Evolutionary conservation across 1,284 basidiomycete species (phyloP).

Genomic region (Malassezia sympodialis): DNA sequence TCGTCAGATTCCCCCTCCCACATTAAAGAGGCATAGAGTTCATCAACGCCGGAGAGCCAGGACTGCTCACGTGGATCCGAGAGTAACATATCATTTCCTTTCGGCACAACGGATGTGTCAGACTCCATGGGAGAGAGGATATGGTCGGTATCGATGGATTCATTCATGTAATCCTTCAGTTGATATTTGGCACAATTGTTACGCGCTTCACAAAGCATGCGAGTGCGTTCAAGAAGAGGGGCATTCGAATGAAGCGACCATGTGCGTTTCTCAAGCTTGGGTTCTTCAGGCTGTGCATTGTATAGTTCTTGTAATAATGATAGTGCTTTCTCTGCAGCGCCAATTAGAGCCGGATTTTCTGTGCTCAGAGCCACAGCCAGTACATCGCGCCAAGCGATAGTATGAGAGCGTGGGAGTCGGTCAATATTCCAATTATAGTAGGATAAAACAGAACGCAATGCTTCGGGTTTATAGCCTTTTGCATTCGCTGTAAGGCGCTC

Average conservation of each 20-base stretch:
- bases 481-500: neutral
- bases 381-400: constrained; percentile 10
- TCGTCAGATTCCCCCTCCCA: neutral
- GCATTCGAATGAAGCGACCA: constrained; percentile 2
- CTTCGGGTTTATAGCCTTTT: neutral
- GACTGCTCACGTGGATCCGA: neutral
- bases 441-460: neutral
- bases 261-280: constrained; percentile 5
- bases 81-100: neutral
- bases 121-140: neutral
- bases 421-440: constrained; percentile 1
- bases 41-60: neutral
- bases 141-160: neutral
- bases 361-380: neutral
- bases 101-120: neutral
- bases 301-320: neutral
- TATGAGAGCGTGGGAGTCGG: neutral
- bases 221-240: neutral
- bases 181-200: neutral
- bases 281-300: neutral
- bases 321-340: neutral
- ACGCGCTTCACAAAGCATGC: neutral
- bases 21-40: neutral
- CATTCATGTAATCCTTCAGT: neutral
- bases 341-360: neutral